Evolutionary conservation across 768 basidiomycete species (phyloP).

Genomic region (Auriculariales sp.): DNA sequence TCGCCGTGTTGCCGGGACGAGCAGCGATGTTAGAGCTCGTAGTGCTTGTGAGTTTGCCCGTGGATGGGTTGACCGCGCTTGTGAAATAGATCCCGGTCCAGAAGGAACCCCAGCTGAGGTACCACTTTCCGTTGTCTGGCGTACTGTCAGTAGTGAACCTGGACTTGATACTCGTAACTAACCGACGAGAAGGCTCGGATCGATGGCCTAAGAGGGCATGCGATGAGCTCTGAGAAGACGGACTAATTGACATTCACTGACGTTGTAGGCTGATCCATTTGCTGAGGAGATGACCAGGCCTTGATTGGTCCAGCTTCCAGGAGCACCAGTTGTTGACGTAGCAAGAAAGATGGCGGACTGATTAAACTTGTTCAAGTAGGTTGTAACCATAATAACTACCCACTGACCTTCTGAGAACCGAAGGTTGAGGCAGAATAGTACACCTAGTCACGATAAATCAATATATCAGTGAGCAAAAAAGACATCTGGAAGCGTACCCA

Average conservation of each 20-base stretch:
- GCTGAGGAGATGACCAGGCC: constrained; percentile 34
- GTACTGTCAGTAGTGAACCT: not conserved
- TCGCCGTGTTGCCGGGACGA: not conserved
- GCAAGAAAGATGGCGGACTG: constrained; percentile 42
- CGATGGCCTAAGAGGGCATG: constrained; percentile 26
- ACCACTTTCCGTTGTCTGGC: constrained; percentile 30
- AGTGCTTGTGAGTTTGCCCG: not conserved
- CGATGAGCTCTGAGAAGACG: constrained; percentile 1
- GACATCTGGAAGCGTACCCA: constrained; percentile 7
- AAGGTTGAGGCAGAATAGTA: constrained; percentile 42
- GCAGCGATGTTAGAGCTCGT: not conserved
- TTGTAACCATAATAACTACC: not conserved
- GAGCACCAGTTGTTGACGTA: constrained; percentile 29
- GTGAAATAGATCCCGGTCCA: constrained; percentile 17
- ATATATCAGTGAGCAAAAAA: not conserved
- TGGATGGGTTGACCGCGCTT: not conserved
- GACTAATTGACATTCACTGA: too few relatives aligned
- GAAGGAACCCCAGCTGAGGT: constrained; percentile 38
- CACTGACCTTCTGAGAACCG: constrained; percentile 31
- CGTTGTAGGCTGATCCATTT: constrained; percentile 24
- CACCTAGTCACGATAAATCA: constrained; percentile 21
- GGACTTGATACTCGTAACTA: not conserved
- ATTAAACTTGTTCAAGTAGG: not conserved
- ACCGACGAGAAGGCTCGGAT: constrained; percentile 28
- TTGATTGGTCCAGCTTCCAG: constrained; percentile 23